Evolutionary conservation across 2,329 filamentous ascomycete species (phyloP), one percentile per base, ranked within the genome.

Genomic region (Colletotrichum chlorophyti): DNA sequence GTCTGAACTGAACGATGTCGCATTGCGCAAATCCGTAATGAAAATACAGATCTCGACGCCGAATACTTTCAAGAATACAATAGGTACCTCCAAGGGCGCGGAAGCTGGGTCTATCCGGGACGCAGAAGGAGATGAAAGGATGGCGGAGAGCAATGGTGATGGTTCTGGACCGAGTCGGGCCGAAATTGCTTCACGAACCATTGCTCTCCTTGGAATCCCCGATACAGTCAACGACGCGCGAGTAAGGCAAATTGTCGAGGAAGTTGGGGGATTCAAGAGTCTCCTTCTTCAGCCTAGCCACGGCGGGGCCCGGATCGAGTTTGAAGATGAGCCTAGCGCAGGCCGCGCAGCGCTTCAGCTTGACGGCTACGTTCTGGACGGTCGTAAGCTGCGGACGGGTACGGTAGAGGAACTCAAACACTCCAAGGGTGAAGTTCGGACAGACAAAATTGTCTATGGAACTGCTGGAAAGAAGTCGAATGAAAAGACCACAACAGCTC

Each of bases 151-250:
- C 21, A 61, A 53, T 21, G 57, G 53, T 37, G 59, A 49, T 10
- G 19, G 29, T n/a, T 29, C 40, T n/a, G 31, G 45, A 7, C 65
- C 38, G 68, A 78, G 80, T 1, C 72, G 76, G 7, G 72, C 71
- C 6, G 81, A 86, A 14, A 82, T 85, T 17, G 73, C 79, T 26
- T 84, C 87, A 46, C 87, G 92, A 49, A 95, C 91, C 1, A 82
- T 98, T 46, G 89, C 89, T 9, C 78, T 99, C 24, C 85, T 97
- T 74, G 90, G 93, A 62, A 79, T 99, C 1, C 92, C 95, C 1
- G 95, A 98, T 68, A 98, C 93, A 0, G 86, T 98, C 67, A 97
- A 96, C 64, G 91, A 96, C 67, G 86, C 90, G 1, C 91, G 93
- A 26, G 85, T 99, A 52, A 85, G 85, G 40, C 82, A 87, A 0